Base-by-base conservation (phyloP, 345 rosid species). In the Erysimum cheiranthoides region DNA sequence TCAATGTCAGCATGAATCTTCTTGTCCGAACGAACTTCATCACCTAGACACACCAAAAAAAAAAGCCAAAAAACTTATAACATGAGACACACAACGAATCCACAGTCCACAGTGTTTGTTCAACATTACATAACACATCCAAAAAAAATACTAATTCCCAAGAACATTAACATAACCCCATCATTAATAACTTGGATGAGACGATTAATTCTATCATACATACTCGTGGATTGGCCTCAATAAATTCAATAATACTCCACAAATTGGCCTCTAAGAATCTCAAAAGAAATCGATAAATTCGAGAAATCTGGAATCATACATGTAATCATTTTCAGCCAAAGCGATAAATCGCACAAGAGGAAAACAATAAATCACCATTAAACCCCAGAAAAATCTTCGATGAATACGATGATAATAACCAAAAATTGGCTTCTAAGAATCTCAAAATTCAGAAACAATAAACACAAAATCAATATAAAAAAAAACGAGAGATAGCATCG, bases 1-100 rank as follows among this genome's bases (percentile, higher is more conserved):
- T 84, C 84, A 10, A 84, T 77, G 28, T 82, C 89, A 25, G 59
- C 83, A 36, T 74, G 66, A 49, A 74, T 69, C 75, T 81, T 86
- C 65, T 67, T 76, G 61, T 57, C 68, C 36, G 71, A 73, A 21
- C 49, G 56, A 70, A 70, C 53, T 62, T 17, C 38, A 42, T 73
- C 39, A 63, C 76, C 75, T 53, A 63, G 53, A 75, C 47, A 68
- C 35, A 64, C 51, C 28, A n/a, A 47, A 25, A 47, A 1, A 18
- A 64, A 30, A 34, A 34, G 36, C 40, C 66, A 21, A 46, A 66
- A 38, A 5, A 2, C 18, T 39, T 14, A 53, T 52, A 21, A 52
- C 16, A 52, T 31, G 70, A 71, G 61, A 45, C 30, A 51, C 16
- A 74, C 31, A 39, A 31, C 42, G 8, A 12, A 57, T 74, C 60